Base-by-base conservation (phyloP, 257 asterid genomes). In the Plantago major region DNA sequence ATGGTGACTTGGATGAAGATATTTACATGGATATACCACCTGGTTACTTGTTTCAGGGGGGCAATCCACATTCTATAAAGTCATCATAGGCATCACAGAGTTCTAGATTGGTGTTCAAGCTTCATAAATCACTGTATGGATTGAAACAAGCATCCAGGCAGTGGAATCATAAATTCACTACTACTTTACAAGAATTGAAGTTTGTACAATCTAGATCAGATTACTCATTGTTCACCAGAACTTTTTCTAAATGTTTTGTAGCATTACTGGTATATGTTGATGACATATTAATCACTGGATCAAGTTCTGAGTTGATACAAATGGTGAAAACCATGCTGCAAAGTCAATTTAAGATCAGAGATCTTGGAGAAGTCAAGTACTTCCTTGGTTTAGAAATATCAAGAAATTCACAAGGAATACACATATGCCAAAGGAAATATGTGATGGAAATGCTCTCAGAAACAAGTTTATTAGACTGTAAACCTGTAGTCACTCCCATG, bases 321-420 rank as follows among this genome's bases (percentile, higher is more conserved):
- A 5, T 2, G 0, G 15, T 44, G 0, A 61, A 61, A 38, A 6
- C 12, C 0, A 16, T 0, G 12, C 45, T 61, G 0, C 3, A 46
- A 1, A 0, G 11, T 1, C 7, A 12, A 5, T 61, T 61, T n/a
- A 14, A 46, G 5, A 15, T 61, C 7, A 61, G 46, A 22, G 55
- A 61, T 28, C n/a, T 61, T 3, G 66, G 66, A 1, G 43, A 38
- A 9, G 4, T 61, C 2, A 46, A 9, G 38, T 61, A 44, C 10
- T 61, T 61, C 12, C 40, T 61, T 22, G 65, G 65, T 8, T 16
- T 60, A 43, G 53, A 60, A 43, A 52, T 60, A 0, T 28, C 17
- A 0, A 60, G 66, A 46, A 12, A 11, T 1, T 10, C 48, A 63
- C n/a, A 28, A 59, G 10, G 2, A 11, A 11, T 16, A 11, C 50